Base-by-base conservation (phyloP, 495 filamentous ascomycete genomes). In the Penicillium verhagenii region DNA sequence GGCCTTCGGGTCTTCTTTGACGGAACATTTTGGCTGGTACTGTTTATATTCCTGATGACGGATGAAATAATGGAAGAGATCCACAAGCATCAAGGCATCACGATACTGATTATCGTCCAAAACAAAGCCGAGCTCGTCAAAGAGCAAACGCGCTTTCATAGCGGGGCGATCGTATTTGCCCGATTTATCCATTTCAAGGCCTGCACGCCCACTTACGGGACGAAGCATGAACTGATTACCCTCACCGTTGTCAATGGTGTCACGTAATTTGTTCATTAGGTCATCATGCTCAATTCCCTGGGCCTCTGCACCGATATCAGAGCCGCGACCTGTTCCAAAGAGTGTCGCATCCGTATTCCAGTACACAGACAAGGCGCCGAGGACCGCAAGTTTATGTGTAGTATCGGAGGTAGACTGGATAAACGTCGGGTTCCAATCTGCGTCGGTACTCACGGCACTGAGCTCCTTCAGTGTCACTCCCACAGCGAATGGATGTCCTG, bases 21-120 rank as follows among this genome's bases (percentile, higher is more conserved):
- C 89, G 1, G 82, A 81, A 23, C 78, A 83, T 63, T 94, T 94
- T 2, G 94, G 94, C 61, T 96, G 92, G 53, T 88, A 80, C 69
- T 91, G 95, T 69, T 91, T 95, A 76, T 96, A 96, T 68, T 98
- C 92, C 68, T 97, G 94, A 61, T 98, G 95, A 37, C 92, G 88
- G 60, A 97, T 89, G 68, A 96, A 98, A 66, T 93, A 97, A 70
- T 98, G 94, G 76, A 98, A 97, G 5, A 97, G 82, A 67, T 98
- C 94, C 7, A 96, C 87, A 76, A 98, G 89, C 95, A 97, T 97
- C 52, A 98, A 73, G 1, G 86, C 89, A 76, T 98, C 94, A 20
- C 95, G 88, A 65, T 98, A 98, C 66, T 98, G 94, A 56, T 97
- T 85, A 57, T 97, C 92, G 65, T 98, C 94, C 16, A 98, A 77